Percentiles rank a stretch among this genome's conserved stretches.
phyloP scores from a whole-genome alignment of 2,329 filamentous ascomycete genomes.

The Knufia petricola region DNA sequence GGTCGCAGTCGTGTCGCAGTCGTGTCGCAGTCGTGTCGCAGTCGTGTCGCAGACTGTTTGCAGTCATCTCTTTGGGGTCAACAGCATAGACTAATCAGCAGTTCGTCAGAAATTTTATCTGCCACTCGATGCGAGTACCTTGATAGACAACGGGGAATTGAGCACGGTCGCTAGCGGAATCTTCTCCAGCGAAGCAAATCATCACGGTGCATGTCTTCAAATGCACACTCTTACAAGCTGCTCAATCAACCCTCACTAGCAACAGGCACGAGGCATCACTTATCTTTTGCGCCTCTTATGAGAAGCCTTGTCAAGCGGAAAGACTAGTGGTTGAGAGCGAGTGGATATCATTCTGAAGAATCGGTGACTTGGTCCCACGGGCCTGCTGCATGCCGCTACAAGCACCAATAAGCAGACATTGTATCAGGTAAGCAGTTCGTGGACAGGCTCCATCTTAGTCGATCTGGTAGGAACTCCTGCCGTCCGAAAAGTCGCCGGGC shows the following conservation, averaged over 20 bases:
- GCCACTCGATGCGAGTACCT: too few relatives aligned
- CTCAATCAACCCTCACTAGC: not conserved
- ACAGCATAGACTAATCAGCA: too few relatives aligned
- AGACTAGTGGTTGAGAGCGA: not conserved
- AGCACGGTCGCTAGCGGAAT: too few relatives aligned
- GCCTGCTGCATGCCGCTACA: not conserved
- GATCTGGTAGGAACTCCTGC: not conserved
- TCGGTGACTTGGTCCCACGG: not conserved
- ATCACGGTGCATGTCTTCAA: not conserved
- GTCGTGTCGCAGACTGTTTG: too few relatives aligned
- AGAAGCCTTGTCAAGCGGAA: not conserved
- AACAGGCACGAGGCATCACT: not conserved
- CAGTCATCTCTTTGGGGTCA: too few relatives aligned
- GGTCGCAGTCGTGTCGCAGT: too few relatives aligned
- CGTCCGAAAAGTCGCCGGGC: not conserved
- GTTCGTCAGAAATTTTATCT: too few relatives aligned
- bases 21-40: too few relatives aligned
- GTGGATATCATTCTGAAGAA: not conserved
- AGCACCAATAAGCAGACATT: conserved; percentile 16
- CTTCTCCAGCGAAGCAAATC: not conserved
- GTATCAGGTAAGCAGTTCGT: conserved; percentile 6
- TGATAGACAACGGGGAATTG: too few relatives aligned
- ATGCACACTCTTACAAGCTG: not conserved
- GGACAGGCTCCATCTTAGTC: not conserved
- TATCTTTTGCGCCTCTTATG: not conserved